These are phyloP conservation scores for Monilinia aucupariae DNA, from an alignment of 2,329 filamentous ascomycete genomes.

Conservation along the genomic window DNA sequence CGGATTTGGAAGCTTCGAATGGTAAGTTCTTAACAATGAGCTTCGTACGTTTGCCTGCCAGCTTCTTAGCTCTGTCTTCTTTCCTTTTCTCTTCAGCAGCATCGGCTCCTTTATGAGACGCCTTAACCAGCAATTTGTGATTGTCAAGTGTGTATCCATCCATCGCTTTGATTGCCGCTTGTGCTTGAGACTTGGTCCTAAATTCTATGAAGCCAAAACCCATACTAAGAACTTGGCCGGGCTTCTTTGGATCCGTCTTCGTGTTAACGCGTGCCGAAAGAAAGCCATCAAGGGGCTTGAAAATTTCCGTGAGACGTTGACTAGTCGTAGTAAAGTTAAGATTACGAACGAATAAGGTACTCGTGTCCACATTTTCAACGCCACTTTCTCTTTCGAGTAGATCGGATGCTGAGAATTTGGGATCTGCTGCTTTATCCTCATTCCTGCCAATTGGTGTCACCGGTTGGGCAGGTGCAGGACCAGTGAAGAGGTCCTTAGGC, in stretches of 20 bases:
- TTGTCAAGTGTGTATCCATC: conserved; percentile 82
- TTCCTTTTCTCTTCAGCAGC: conserved; percentile 80
- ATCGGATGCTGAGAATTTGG: conserved; percentile 62
- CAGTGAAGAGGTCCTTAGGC: conserved; percentile 70
- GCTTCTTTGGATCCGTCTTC: conserved; percentile 85
- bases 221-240: conserved; percentile 86
- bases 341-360: conserved; percentile 90
- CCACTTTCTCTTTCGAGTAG: conserved; percentile 54
- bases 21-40: conserved; percentile 97
- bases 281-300: conserved; percentile 80
- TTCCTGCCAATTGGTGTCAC: conserved; percentile 21
- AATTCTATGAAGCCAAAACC: conserved; percentile 96
- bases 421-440: conserved; percentile 32
- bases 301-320: conserved; percentile 67
- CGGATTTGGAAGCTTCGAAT: conserved; percentile 91
- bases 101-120: conserved; percentile 81
- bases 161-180: conserved; percentile 78
- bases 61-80: conserved; percentile 78
- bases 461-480: conserved; percentile 21
- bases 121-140: conserved; percentile 78
- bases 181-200: conserved; percentile 67
- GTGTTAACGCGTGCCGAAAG: conserved; percentile 87
- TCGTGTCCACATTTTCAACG: conserved; percentile 55
- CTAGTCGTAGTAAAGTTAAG: conserved; percentile 87
- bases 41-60: conserved; percentile 73